A percentile compares a stretch with the other conserved stretches of the same genome.
Evolutionary conservation across 306 rosid genomes (phyloP).

Genomic region (Prosopis cineraria): DNA sequence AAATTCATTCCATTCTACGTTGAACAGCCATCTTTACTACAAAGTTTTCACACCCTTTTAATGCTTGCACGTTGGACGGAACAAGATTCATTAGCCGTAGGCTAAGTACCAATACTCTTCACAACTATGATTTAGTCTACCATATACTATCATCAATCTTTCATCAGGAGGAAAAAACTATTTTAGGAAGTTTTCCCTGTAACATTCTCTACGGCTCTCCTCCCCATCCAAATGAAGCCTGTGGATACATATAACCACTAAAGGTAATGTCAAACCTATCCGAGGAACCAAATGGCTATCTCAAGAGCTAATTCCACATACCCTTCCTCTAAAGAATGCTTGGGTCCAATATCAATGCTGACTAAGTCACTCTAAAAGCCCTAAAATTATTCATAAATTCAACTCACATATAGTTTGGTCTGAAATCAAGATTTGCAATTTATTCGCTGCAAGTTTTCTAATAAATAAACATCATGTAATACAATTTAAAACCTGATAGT

Average conservation of each 20-base stretch:
- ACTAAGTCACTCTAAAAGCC: neutral
- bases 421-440: neutral
- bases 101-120: neutral
- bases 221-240: neutral
- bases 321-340: neutral
- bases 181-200: too few species aligned
- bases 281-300: neutral
- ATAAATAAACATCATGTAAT: neutral
- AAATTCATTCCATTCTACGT: neutral
- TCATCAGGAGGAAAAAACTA: too few species aligned
- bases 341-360: neutral
- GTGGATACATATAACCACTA: neutral
- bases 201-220: too few species aligned
- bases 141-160: neutral
- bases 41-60: neutral
- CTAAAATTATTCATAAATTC: neutral
- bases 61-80: neutral
- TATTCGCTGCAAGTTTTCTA: neutral
- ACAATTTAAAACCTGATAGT: neutral
- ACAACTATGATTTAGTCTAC: neutral
- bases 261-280: neutral
- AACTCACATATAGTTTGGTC: neutral
- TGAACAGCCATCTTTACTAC: neutral
- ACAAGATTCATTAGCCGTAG: neutral
- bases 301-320: neutral